Conservation (phyloP, 2,329 filamentous ascomycete genomes). For the Aspergillus terreus region DNA sequence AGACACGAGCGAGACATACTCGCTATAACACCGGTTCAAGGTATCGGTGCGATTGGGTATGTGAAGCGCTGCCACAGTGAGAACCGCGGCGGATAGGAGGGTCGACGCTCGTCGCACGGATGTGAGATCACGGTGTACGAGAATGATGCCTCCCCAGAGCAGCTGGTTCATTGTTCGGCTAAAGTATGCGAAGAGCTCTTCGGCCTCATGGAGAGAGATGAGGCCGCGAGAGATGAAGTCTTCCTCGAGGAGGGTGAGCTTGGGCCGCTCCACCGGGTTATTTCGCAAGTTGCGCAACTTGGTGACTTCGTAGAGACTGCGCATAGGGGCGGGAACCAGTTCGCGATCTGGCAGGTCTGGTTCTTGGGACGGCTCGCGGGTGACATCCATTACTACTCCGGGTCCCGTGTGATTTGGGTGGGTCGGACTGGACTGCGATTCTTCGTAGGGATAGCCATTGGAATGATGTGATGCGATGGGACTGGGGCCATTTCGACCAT, state of each 20-base stretch:
- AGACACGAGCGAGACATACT: slow-evolving; percentile 56
- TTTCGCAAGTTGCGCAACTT: slow-evolving; percentile 44
- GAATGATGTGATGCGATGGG: slow-evolving; percentile 27
- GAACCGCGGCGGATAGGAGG: slow-evolving; percentile 53
- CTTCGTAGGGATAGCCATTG: slow-evolving; percentile 23
- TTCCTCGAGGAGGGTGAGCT: slow-evolving; percentile 38
- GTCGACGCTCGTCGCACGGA: slow-evolving; percentile 54
- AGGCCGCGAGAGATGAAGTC: slow-evolving; percentile 51
- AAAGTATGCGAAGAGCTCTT: slow-evolving; percentile 51
- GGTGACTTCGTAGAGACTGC: slow-evolving; percentile 53
- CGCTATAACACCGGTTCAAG: slow-evolving; percentile 54
- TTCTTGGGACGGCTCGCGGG: slow-evolving; percentile 45
- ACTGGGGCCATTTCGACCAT: slow-evolving; percentile 22
- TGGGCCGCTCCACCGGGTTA: slow-evolving; percentile 34
- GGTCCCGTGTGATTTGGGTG: slow-evolving; percentile 22
- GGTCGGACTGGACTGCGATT: slow-evolving; percentile 23
- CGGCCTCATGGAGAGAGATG: slow-evolving; percentile 47
- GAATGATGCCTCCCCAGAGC: slow-evolving; percentile 51
- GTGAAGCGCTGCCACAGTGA: slow-evolving; percentile 58
- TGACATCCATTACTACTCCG: slow-evolving; percentile 39
- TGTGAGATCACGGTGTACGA: slow-evolving; percentile 49
- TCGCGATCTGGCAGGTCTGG: slow-evolving; percentile 38
- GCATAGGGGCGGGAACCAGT: slow-evolving; percentile 50
- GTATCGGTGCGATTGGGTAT: slow-evolving; percentile 52
- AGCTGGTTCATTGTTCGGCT: slow-evolving; percentile 50